Conservation (phyloP, 2,329 filamentous ascomycete species). For the Colletotrichum viniferum region DNA sequence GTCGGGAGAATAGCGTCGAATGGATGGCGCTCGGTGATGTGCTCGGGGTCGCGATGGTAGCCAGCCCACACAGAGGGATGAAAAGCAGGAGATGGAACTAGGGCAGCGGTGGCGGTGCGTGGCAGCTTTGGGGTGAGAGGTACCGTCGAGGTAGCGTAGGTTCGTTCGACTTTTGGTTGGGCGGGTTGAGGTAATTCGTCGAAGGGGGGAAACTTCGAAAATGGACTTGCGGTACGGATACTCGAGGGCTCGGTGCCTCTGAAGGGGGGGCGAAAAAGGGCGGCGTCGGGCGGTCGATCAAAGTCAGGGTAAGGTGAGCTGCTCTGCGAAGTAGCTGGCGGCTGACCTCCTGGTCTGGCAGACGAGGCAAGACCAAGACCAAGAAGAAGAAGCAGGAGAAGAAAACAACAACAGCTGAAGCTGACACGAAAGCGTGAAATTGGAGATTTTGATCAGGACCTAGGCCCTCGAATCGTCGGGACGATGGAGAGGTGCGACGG, state of each 20-base stretch:
- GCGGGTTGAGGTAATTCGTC: constrained; percentile 5
- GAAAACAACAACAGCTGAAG: not conserved
- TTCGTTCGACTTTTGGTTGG: constrained; percentile 10
- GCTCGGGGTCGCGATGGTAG: constrained; percentile 9
- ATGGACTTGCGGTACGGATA: not conserved
- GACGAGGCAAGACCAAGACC: constrained; percentile 15
- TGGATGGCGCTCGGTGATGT: constrained; percentile 17
- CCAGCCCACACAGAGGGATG: not conserved
- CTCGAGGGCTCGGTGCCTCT: constrained; percentile 1
- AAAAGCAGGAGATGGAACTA: not conserved
- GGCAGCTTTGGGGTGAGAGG: not conserved
- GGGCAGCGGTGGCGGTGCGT: not conserved
- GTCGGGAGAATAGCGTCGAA: constrained; percentile 1
- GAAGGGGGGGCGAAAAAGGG: not conserved
- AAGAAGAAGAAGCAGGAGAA: not conserved
- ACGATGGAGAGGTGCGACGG: constrained; percentile 18
- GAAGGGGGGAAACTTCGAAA: not conserved
- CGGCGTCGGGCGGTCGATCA: not conserved
- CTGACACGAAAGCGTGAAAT: not conserved
- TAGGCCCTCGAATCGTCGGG: constrained; percentile 11
- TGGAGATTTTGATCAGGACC: constrained; percentile 7
- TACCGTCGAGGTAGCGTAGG: constrained; percentile 7
- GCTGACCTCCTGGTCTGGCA: not conserved
- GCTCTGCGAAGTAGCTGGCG: not conserved
- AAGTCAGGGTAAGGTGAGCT: not conserved